Base-by-base conservation (phyloP, 1,284 basidiomycete genomes). In the Naganishia liquefaciens region DNA sequence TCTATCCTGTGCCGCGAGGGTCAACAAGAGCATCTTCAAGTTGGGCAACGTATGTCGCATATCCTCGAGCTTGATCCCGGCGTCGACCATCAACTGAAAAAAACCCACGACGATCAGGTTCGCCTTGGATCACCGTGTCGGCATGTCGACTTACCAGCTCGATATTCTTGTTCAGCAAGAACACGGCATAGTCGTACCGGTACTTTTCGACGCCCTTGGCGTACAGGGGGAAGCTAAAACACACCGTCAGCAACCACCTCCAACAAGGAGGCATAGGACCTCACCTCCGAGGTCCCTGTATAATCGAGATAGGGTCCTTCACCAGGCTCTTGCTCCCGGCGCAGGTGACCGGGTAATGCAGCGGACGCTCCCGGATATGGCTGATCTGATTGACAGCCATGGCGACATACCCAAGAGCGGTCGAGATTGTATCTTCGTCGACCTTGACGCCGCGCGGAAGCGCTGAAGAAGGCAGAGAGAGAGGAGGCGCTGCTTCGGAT, bases 131-230 rank as follows among this genome's bases (percentile, higher is more conserved):
- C 33, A 37, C 33, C 2, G 33, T 0, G 33, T 10, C 33, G 6
- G 13, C 33, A 37, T 13, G 33, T 9, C 58, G 15, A 73, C 85
- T 71, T 71, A 93, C 92, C 84, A 93, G 83, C 80, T 99, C 95
- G 69, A 99, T 93, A 76, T 99, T 84, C 80, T 99, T 99, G 82
- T 99, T 99, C 43, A 99, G 82, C 53, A 99, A 80, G 76, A 96
- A 99, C 4, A 98, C 93, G 10, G 88, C 96, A 79, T 99, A 99
- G 76, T 99, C 95, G 76, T 96, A 99, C 30, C 96, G 84, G 79
- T 98, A 98, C 46, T 88, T 87, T 76, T 99, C 96, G 63, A 97
- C 93, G 11, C 93, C 93, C 77, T 87, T 91, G 0, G 90, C 89
- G 75, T 93, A 98, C 40, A 99, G 81, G 11, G 95, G 94, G 76